Evolutionary conservation across 2,329 filamentous ascomycete genomes (phyloP), one percentile per base, ranked within the genome.

Genomic region (Alternaria sp.): DNA sequence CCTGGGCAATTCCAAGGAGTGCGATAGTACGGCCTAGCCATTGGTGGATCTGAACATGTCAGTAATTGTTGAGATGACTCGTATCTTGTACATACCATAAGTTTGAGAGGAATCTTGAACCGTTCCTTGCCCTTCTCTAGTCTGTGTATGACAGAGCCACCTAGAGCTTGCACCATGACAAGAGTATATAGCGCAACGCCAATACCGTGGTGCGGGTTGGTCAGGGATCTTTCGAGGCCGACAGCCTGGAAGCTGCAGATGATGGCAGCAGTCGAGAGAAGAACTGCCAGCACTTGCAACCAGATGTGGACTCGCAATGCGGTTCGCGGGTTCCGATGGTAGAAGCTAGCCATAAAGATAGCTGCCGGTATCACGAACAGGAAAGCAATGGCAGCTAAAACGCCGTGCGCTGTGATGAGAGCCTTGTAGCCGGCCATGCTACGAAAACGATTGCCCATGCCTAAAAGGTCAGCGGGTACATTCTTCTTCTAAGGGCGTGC

Each of bases 131-230:
- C 83, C 68, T 84, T 84, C 70, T 86, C 81, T 44, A 81, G 78
- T 45, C 81, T 79, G 68, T 87, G 85, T 40, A 93, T 86, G 41
- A 91, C 80, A 54, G 86, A 85, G 3, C 92, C 92, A 28, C 89
- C 89, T 3, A 94, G 72, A 16, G 89, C 85, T 74, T 95, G 92
- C 5, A 92, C 79, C 46, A 93, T 76, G 34, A 94, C 85, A 48
- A 93, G 80, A 45, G 89, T 86, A 74, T 93, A 94, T 46, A 96
- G 87, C 28, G 92, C 90, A 34, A 94, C 84, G 14, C 92, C 92
- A 65, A 95, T 94, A 63, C 90, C 91, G 78, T 96, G 92, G 75
- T 96, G 92, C 0, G 92, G 92, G 74, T 96, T 96, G 9, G 90
- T 89, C 71, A 93, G 80, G 66, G 86, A 91, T 60, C 92, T 85